Conservation (phyloP, 805 yeast genomes). For the Clavispora carvajalis region DNA sequence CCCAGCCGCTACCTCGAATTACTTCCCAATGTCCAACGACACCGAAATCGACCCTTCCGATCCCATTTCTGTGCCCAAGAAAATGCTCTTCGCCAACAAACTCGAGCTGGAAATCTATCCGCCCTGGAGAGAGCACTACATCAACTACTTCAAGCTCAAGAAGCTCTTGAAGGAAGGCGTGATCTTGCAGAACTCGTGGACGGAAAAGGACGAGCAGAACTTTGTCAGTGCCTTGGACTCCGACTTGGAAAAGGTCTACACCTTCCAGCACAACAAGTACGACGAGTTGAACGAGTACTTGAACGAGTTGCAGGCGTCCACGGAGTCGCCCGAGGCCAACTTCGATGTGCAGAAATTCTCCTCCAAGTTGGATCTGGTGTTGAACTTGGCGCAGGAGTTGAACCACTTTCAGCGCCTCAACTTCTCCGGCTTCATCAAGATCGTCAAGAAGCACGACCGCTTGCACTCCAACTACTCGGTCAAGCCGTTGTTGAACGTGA, state of each 20-base stretch:
- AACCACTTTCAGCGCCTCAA: slow-evolving; percentile 88
- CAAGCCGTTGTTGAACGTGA: slow-evolving; percentile 79
- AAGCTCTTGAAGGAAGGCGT: slow-evolving; percentile 66
- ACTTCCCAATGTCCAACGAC: slow-evolving; percentile 3
- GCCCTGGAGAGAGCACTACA: slow-evolving; percentile 80
- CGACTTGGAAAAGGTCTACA: slow-evolving; percentile 71
- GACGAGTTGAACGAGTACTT: slow-evolving; percentile 62
- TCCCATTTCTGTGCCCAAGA: slow-evolving; percentile 4
- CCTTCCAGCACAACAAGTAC: slow-evolving; percentile 65
- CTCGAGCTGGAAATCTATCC: slow-evolving; percentile 74
- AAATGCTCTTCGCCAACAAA: slow-evolving; percentile 84
- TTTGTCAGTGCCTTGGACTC: slow-evolving; percentile 65
- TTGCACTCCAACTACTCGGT: slow-evolving; percentile 86
- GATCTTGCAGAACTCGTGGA: slow-evolving; percentile 46
- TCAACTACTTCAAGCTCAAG: slow-evolving; percentile 62
- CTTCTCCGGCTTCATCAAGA: slow-evolving; percentile 90
- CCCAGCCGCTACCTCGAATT: background rate
- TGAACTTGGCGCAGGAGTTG: slow-evolving; percentile 74
- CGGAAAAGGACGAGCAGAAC: slow-evolving; percentile 63
- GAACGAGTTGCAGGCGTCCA: slow-evolving; percentile 55
- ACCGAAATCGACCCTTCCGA: background rate
- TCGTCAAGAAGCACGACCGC: slow-evolving; percentile 94
- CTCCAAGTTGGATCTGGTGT: slow-evolving; percentile 62
- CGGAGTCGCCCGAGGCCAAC: slow-evolving; percentile 30
- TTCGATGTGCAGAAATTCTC: slow-evolving; percentile 64